phyloP scores from a whole-genome alignment of 2,329 filamentous ascomycete genomes.

The Hypoxylon sp. region DNA sequence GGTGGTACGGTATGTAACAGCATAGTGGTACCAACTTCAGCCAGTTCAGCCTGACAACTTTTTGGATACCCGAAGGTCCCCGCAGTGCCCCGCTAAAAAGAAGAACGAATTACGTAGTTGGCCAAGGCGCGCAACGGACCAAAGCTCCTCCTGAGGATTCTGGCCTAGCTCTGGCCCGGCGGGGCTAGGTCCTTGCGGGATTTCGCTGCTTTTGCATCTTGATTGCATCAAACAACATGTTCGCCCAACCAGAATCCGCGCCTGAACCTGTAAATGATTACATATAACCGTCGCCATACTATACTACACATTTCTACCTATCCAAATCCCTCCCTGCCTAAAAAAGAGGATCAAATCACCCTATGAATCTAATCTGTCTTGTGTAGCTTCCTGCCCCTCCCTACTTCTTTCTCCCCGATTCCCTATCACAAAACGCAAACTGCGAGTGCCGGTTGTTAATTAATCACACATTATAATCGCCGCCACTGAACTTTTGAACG shows the following conservation, averaged over 20 bases:
- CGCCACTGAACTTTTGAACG: slow-evolving; percentile 29
- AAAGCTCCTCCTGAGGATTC: slow-evolving; percentile 31
- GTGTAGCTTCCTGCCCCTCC: slow-evolving; percentile 18
- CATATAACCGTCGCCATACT: slow-evolving; percentile 7
- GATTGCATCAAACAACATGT: slow-evolving; percentile 37
- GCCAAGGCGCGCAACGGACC: slow-evolving; percentile 32
- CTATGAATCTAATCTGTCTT: slow-evolving; percentile 26
- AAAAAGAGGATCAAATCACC: slow-evolving; percentile 16
- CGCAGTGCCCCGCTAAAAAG: slow-evolving; percentile 32
- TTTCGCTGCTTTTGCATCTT: slow-evolving; percentile 42
- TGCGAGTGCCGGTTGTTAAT: slow-evolving; percentile 22
- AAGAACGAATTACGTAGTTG: slow-evolving; percentile 40
- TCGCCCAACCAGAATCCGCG: slow-evolving; percentile 30
- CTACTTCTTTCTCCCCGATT: slow-evolving; percentile 7
- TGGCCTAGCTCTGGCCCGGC: slow-evolving; percentile 20
- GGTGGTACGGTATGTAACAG: too few relatives aligned
- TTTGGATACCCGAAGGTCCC: slow-evolving; percentile 34
- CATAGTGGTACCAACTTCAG: slow-evolving; percentile 29
- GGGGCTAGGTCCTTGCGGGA: slow-evolving; percentile 38
- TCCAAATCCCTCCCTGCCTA: slow-evolving; percentile 17
- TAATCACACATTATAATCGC: slow-evolving; percentile 32
- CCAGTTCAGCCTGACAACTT: slow-evolving; percentile 38
- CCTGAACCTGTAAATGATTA: slow-evolving; percentile 25
- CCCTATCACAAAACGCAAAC: slow-evolving; percentile 20
- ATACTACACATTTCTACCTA: slow-evolving; percentile 3